Base-by-base conservation (phyloP, 179 eudicot species). In the Beta macrorhiza region DNA sequence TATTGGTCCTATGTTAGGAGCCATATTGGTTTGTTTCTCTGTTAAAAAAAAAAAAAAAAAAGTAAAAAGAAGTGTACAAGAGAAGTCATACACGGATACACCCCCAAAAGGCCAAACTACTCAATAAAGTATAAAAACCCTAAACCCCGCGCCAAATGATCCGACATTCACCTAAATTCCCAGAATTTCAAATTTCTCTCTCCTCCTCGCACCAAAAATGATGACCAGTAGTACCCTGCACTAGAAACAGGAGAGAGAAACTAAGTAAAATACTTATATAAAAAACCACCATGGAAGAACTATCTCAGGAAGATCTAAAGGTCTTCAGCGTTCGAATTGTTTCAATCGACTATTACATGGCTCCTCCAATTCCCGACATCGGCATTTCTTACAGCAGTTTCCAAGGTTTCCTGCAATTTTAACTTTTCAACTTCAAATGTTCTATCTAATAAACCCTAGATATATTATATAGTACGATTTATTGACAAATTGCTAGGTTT, bases 241-340 rank as follows among this genome's bases (percentile, higher is more conserved):
- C 44, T 8, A 64, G 32, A 57, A 13, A 13, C 7, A 17, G n/a
- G 61, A 63, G 59, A 73, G 22, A 17, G 72, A 42, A 69, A 32
- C 37, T 32, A 76, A 5, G 52, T 49, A 32, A 32, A 25, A 25
- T 25, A 25, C 25, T 25, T 25, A 25, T 16, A 3, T 8, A 37
- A 22, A 17, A 19, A 49, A 25, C 11, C 12, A 32, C 45, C 71
- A 86, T 86, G 89, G 91, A 77, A 73, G 91, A 77, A 63, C 79
- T 42, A 19, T 81, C 89, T 42, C 91, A 84, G 55, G 72, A 67
- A 4, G 77, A 77, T 78, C 81, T 92, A 0, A 85, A 84, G 8
- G 49, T 88, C 0, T 92, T 93, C 83, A 93, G 97, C 64, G 84
- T 92, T 56, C 92, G 98, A 77, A 90, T 95, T n/a, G 98, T 95